Evolutionary conservation across 139 green algal species (phyloP), one percentile per base, ranked within the genome.

Genomic region (Closterium sp.): DNA sequence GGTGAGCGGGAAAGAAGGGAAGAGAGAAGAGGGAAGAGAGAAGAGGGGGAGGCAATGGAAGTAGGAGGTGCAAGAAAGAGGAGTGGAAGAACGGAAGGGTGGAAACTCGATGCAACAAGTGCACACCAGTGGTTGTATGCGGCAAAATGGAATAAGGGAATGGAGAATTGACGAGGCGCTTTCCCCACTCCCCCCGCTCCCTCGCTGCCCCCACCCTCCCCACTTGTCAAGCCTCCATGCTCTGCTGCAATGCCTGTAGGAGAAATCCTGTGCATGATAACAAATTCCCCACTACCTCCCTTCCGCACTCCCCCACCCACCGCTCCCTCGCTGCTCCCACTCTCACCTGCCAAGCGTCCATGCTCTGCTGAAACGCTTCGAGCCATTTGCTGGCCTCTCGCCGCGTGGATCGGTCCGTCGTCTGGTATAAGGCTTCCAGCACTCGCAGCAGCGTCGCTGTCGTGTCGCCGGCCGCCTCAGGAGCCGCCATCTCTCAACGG

Each of bases 371-470:
- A 96, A 97, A 99, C 13, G 94, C 27, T 91, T 99, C 97, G 45
- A 99, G 95, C 96, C 96, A 99, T 1, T 89, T 86, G 95, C 96
- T 96, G 27, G 97, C 97, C 73, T 97, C 93, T 27, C 96, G 94
- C 89, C 96, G 96, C 10, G 97, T 92, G 21, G 89, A 91, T 0
- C 85, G 70, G 28, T 98, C 96, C 19, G 97, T 92, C 84, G 96
- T 91, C 30, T 98, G 95, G 93, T 98, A 98, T 2, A 99, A 96
- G n/a, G 97, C 97, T n/a, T 96, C 86, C 31, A 99, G 93, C 24
- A 97, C 97, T 29, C 96, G 79, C 28, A 96, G 86, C 24, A 97
- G 89, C 89, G 92, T 94, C 30, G 42, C 30, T 28, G 34, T 29
- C 73, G 91, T 93, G 31, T 92, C 86, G 24, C 21, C 88, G 4